Evolutionary conservation across 192 early-diverging fungal species (phyloP).

Genomic region (Backusella westeae): DNA sequence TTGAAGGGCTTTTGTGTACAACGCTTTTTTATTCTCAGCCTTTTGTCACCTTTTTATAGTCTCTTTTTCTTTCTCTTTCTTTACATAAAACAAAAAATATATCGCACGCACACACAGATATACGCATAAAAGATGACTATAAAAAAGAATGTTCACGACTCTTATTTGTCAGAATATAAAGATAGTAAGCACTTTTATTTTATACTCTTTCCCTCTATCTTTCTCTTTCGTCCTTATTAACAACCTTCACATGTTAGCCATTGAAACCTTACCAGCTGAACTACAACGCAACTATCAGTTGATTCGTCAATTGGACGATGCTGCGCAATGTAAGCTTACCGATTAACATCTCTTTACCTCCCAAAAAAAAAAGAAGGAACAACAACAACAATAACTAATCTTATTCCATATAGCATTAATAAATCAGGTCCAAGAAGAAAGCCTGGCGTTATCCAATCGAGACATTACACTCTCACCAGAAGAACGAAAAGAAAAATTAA

Average conservation of each 20-base stretch:
- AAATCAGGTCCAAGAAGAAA: constrained; percentile 58
- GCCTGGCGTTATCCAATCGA: constrained; percentile 56
- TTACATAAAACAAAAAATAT: neutral
- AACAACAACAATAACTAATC: neutral
- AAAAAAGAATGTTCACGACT: neutral
- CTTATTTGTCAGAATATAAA: neutral
- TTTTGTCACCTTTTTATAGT: neutral
- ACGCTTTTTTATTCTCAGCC: too few species aligned
- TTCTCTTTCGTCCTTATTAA: neutral
- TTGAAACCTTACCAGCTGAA: constrained; percentile 71
- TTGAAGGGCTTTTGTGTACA: too few species aligned
- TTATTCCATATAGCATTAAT: constrained; percentile 51
- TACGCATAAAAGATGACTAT: neutral
- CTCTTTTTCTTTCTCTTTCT: neutral
- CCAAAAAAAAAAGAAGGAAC: neutral
- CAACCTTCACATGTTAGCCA: constrained; percentile 36
- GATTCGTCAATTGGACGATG: constrained; percentile 88
- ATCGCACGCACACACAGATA: neutral
- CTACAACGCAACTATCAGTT: constrained; percentile 82
- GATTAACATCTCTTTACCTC: neutral
- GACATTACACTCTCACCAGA: constrained; percentile 43
- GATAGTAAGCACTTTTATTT: neutral
- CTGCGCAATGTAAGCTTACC: constrained; percentile 48
- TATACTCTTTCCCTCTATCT: neutral
- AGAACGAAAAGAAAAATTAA: constrained; percentile 50